A percentile compares a stretch with the other conserved stretches of the same genome.
These are phyloP conservation scores for Phytopythium cucurbitacearum DNA, from an alignment of 352 stramenopile genomes.

Conservation along the genomic window DNA sequence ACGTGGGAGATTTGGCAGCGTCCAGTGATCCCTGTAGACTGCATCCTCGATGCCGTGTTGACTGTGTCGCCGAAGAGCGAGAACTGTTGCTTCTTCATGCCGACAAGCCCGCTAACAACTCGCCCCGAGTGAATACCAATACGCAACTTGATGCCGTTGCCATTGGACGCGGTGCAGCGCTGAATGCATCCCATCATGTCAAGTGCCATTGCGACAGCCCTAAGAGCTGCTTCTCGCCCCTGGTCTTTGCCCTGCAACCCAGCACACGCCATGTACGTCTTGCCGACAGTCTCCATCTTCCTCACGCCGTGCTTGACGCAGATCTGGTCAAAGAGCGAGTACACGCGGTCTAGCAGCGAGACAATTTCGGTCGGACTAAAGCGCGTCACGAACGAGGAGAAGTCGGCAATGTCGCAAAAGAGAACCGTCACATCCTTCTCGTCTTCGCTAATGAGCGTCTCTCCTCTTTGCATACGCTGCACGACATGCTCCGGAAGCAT, in stretches of 20 bases:
- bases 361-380: slow-evolving; percentile 76
- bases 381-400: slow-evolving; percentile 72
- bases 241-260: slow-evolving; percentile 81
- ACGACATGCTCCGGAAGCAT: slow-evolving; percentile 84
- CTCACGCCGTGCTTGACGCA: slow-evolving; percentile 88
- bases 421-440: slow-evolving; percentile 87
- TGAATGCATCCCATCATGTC: slow-evolving; percentile 73
- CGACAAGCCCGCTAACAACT: slow-evolving; percentile 85
- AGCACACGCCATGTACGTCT: slow-evolving; percentile 89
- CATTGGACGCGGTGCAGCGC: slow-evolving; percentile 69
- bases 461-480: slow-evolving; percentile 79
- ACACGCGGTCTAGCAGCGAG: slow-evolving; percentile 89
- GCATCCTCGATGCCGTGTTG: slow-evolving; percentile 88
- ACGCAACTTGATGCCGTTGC: slow-evolving; percentile 84
- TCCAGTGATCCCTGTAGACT: slow-evolving; percentile 80
- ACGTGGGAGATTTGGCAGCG: slow-evolving; percentile 79
- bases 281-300: slow-evolving; percentile 93
- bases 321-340: slow-evolving; percentile 90
- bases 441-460: slow-evolving; percentile 80
- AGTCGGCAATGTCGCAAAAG: slow-evolving; percentile 85
- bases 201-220: slow-evolving; percentile 68
- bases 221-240: slow-evolving; percentile 65
- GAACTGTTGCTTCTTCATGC: slow-evolving; percentile 92
- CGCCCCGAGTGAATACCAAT: slow-evolving; percentile 90
- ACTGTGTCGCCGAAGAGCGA: slow-evolving; percentile 93